Conservation (phyloP, 768 basidiomycete genomes). For the Leccinum longicurvipes region DNA sequence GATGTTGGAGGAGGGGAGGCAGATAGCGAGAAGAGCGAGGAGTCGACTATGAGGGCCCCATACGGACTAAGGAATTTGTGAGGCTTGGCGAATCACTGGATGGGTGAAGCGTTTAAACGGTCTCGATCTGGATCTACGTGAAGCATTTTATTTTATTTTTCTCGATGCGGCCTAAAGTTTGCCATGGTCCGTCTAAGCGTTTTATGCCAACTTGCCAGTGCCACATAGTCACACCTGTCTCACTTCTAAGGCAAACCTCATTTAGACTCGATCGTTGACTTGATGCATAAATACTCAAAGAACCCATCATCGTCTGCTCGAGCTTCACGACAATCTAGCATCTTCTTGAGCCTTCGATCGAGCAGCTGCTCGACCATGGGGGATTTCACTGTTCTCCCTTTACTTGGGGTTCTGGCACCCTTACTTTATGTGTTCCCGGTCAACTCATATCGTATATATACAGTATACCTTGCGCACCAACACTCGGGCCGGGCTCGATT, state of each 20-base stretch:
- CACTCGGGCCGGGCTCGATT: neutral
- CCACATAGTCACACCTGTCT: neutral
- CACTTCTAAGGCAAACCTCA: neutral
- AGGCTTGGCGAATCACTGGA: neutral
- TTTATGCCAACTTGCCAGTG: too few relatives aligned
- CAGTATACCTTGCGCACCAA: neutral
- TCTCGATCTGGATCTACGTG: neutral
- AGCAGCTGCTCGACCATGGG: too few relatives aligned
- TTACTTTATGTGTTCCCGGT: too few relatives aligned
- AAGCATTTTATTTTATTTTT: neutral
- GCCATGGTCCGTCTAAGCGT: neutral
- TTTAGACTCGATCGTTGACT: too few relatives aligned
- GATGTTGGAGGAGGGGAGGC: constrained; percentile 24
- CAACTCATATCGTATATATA: too few relatives aligned
- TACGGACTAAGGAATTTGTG: neutral
- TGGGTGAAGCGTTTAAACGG: neutral
- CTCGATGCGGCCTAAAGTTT: neutral
- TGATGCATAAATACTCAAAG: too few relatives aligned
- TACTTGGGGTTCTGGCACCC: too few relatives aligned
- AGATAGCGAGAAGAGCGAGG: constrained; percentile 11
- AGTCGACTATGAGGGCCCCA: constrained; percentile 13
- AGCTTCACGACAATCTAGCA: too few relatives aligned
- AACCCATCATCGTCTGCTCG: too few relatives aligned
- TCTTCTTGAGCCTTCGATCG: too few relatives aligned
- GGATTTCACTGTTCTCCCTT: too few relatives aligned